Evolutionary conservation across 1,284 basidiomycete genomes (phyloP).

Genomic region (Rhodotorula sp.): DNA sequence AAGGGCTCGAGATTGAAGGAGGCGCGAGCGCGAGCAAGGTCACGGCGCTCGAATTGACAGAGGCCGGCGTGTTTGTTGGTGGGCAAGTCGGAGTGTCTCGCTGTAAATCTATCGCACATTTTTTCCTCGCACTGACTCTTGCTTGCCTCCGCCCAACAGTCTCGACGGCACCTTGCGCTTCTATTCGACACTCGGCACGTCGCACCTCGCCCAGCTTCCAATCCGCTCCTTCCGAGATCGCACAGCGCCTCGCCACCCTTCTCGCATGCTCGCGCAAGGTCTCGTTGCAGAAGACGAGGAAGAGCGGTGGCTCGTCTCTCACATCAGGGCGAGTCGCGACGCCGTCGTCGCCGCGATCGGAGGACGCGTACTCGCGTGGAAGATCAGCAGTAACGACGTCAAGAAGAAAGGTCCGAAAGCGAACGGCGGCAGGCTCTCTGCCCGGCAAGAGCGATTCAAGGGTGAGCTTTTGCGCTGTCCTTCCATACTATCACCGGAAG

Average conservation of each 20-base stretch:
- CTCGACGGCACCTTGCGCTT: conserved; percentile 41
- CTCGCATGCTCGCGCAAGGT: conserved; percentile 36
- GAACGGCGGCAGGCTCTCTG: conserved; percentile 10
- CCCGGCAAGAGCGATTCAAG: conserved; percentile 30
- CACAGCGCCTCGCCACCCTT: conserved; percentile 36
- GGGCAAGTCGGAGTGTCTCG: conserved; percentile 16
- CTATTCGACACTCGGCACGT: conserved; percentile 27
- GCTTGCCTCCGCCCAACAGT: background rate
- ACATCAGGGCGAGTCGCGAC: conserved; percentile 33
- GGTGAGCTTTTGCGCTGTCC: conserved; percentile 7
- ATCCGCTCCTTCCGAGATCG: conserved; percentile 43
- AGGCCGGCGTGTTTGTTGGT: conserved; percentile 39
- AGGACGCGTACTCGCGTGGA: conserved; percentile 39
- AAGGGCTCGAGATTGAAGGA: conserved; percentile 29
- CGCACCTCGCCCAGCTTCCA: conserved; percentile 20
- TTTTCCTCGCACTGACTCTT: background rate
- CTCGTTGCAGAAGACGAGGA: conserved; percentile 39
- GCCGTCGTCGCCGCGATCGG: conserved; percentile 41
- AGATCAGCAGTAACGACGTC: conserved; percentile 19
- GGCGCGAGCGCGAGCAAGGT: conserved; percentile 27
- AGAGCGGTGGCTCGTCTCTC: conserved; percentile 40
- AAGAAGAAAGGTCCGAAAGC: conserved; percentile 29
- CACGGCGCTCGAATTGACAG: conserved; percentile 38
- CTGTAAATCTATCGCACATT: background rate
- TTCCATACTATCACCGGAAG: no score